Evolutionary conservation across 306 rosid genomes (phyloP), one percentile per base, ranked within the genome.

Genomic region (Hippophae gyantsensis): DNA sequence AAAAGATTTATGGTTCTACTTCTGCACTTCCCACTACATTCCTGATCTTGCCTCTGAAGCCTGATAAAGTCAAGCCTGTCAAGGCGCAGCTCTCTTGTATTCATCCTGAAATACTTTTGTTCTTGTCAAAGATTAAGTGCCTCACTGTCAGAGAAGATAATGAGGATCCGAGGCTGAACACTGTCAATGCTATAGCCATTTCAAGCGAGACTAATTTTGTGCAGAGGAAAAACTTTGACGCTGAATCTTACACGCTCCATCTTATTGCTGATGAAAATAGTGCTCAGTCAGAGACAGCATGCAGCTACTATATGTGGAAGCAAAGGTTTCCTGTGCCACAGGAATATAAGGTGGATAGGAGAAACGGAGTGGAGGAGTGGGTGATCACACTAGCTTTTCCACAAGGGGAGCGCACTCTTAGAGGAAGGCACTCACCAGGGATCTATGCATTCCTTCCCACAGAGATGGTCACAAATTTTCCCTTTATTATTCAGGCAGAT

Each of bases 401-500:
- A 25, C 25, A 52, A 48, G 81, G 77, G 11, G 78, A 80, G 64
- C 81, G 81, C 52, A 82, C 80, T 57, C 18, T 48, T 5, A 61
- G 76, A 51, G 87, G 82, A 43, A 54, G 2, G 25, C 72, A 32
- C 62, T 81, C 74, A 6, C 79, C 85, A 8, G 94, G 96, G 46
- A 58, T 88, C 32, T 88, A 80, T 43, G 84, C 86, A 2, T 88
- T 82, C 68, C 89, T 88, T 58, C 96, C 96, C 6, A 84, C 96
- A 7, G 84, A 80, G 66, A 84, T 84, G 94, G 70, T 84, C 0
- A 88, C 89, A 5, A 64, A 73, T 55, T 84, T 88, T 18, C 96
- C 96, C 0, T 88, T 88, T 73, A 80, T 84, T 62, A 79, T 86
- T 45, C 95, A 86, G 68, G 86, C 88, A 11, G 95, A 86, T 67